These are phyloP conservation scores for Gossypium bickii DNA, from an alignment of 345 rosid genomes.

Conservation along the genomic window DNA sequence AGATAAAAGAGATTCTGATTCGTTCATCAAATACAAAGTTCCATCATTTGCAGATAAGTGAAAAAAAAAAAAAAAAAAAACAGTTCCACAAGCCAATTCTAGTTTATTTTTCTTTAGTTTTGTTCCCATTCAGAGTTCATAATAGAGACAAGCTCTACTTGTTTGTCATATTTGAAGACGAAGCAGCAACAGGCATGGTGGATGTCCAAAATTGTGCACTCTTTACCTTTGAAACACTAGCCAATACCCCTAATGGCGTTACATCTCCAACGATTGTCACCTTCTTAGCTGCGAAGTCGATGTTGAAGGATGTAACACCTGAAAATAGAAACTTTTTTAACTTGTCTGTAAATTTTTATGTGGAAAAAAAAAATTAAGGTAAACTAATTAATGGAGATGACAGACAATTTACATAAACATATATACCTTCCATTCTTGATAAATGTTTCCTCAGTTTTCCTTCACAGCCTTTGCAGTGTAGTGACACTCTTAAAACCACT, in stretches of 20 bases:
- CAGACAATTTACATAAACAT: no score
- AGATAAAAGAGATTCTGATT: constrained; percentile 22
- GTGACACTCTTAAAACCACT: constrained; percentile 83
- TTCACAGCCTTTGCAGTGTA: constrained; percentile 91
- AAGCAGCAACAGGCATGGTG: constrained; percentile 4
- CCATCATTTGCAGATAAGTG: constrained; percentile 13
- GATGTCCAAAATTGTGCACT: constrained; percentile 78
- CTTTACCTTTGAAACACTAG: constrained; percentile 83
- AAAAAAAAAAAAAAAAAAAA: background rate
- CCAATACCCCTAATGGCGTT: constrained; percentile 65
- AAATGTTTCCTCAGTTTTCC: constrained; percentile 86
- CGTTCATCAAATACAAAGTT: constrained; percentile 5
- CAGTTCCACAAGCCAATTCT: background rate
- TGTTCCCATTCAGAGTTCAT: background rate
- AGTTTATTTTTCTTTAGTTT: background rate
- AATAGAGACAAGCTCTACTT: background rate
- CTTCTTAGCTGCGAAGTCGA: constrained; percentile 83
- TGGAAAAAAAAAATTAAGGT: no score
- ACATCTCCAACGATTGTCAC: constrained; percentile 83
- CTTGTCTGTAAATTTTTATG: no score
- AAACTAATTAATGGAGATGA: background rate
- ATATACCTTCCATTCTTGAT: constrained; percentile 79
- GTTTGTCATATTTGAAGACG: constrained; percentile 18
- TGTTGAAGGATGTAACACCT: constrained; percentile 86
- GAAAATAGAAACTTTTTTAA: constrained; percentile 8